Evolutionary conservation across 1,139 yeast species (phyloP).

Genomic region (Diutina neorugosa): DNA sequence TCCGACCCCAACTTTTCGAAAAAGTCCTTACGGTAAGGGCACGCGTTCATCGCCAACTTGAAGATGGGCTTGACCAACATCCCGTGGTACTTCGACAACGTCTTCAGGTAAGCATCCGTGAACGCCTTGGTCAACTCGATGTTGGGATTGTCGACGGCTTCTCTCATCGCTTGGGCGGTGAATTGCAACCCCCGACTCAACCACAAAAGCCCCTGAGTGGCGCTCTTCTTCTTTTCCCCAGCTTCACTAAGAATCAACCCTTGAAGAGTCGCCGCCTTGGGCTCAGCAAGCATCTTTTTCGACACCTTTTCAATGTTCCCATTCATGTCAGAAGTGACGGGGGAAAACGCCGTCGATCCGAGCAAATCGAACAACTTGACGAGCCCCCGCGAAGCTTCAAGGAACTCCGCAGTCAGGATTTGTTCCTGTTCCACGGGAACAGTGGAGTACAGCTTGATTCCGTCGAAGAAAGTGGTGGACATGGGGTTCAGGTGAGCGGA

Average conservation of each 20-base stretch:
- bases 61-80: conserved; percentile 30
- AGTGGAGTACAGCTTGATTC: conserved; percentile 63
- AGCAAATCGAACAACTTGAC: conserved; percentile 74
- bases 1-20: conserved; percentile 69
- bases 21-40: conserved; percentile 84
- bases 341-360: conserved; percentile 76
- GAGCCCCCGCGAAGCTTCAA: conserved; percentile 76
- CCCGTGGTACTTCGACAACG: conserved; percentile 57
- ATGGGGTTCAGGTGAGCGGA: neutral
- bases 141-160: conserved; percentile 50
- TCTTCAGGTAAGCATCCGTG: conserved; percentile 71
- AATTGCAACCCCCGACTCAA: conserved; percentile 75
- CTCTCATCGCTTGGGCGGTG: conserved; percentile 81
- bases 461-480: conserved; percentile 68
- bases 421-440: conserved; percentile 56
- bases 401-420: conserved; percentile 61
- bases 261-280: conserved; percentile 60
- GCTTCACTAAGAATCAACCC: conserved; percentile 64
- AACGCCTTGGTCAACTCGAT: conserved; percentile 65
- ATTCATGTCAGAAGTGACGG: conserved; percentile 80
- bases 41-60: conserved; percentile 83
- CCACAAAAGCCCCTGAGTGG: conserved; percentile 91
- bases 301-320: conserved; percentile 77
- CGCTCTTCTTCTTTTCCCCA: conserved; percentile 55
- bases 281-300: conserved; percentile 51